phyloP scores from a whole-genome alignment of 108 stramenopile species.

The Nannochloropsis salina region DNA sequence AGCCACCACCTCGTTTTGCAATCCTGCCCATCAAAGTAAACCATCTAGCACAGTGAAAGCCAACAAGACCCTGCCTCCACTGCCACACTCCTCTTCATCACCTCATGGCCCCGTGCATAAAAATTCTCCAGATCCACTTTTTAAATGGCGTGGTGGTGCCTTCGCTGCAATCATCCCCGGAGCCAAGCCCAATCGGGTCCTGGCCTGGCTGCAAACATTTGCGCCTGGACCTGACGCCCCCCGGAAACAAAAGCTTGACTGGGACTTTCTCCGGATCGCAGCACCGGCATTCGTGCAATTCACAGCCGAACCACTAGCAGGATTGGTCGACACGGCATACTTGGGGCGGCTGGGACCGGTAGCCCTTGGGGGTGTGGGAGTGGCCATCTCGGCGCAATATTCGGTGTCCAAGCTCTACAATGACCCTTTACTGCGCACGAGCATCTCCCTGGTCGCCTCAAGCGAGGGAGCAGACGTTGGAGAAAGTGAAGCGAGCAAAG shows the following conservation, averaged over 20 bases:
- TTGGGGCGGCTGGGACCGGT: slow-evolving; percentile 70
- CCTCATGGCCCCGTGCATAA: neutral
- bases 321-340: slow-evolving; percentile 78
- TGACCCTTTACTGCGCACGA: slow-evolving; percentile 78
- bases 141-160: neutral
- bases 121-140: neutral
- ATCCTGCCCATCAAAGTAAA: neutral
- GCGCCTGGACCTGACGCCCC: slow-evolving; percentile 11
- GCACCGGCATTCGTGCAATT: slow-evolving; percentile 77
- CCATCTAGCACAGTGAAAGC: neutral
- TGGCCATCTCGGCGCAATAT: slow-evolving; percentile 83
- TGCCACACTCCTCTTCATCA: neutral
- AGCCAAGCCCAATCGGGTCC: neutral
- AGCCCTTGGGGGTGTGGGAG: slow-evolving; percentile 81
- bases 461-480: slow-evolving; percentile 18
- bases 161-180: neutral
- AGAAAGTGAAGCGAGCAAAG: slow-evolving; percentile 35
- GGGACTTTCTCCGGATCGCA: slow-evolving; percentile 73
- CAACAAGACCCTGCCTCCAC: neutral
- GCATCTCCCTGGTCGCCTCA: slow-evolving; percentile 76
- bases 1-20: neutral
- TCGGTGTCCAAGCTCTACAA: slow-evolving; percentile 79
- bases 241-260: slow-evolving; percentile 51
- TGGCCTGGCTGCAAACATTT: slow-evolving; percentile 14
- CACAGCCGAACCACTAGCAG: slow-evolving; percentile 82